Evolutionary conservation across 2,329 filamentous ascomycete species (phyloP), one percentile per base, ranked within the genome.

Genomic region (Trichoderma guizhouense): DNA sequence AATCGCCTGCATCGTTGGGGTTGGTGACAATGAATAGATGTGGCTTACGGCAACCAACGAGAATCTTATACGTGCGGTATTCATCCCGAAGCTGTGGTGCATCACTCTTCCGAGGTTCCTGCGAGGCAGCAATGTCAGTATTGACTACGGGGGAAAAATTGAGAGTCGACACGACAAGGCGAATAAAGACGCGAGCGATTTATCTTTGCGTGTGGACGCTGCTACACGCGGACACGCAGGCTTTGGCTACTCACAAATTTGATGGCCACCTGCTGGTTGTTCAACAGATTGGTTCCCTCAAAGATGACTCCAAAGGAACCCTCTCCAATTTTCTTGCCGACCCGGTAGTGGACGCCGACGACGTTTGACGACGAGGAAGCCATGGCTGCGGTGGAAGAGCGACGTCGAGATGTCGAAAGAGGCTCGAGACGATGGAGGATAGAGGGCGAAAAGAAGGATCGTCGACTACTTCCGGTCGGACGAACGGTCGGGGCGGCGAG

Each of bases 311-410:
- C 95, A 80, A 98, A 98, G 51, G 94, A 97, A 76, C 95, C 95
- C 89, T 98, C 96, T 82, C 96, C 96, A 78, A 99, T 98, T 87
- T 99, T 99, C 90, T 98, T 98, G 79, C 96, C 96, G 76, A 99
- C 96, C 76, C 96, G 90, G 84, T 99, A 99, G 86, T 99, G 96
- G 77, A 99, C 96, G 81, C 96, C 96, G 79, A 98, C 96, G 77
- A 99, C 96, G 84, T 98, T 98, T 74, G 94, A 97, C 75, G 93
- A 96, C 73, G 92, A 94, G 75, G 93, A 95, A 72, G 93, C 90
- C 93, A 96, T 96, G 81, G 79, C 81, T 81, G 77, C 73, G 74
- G 72, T 72, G 72, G 39, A 72, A 26, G 43, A 36, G 57, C 65
- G 26, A 15, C 71, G 43, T 69, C 71, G 12, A 63, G 55, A 26